Evolutionary conservation across 306 rosid species (phyloP), one percentile per base, ranked within the genome.

Genomic region (Vigna nakashimae): DNA sequence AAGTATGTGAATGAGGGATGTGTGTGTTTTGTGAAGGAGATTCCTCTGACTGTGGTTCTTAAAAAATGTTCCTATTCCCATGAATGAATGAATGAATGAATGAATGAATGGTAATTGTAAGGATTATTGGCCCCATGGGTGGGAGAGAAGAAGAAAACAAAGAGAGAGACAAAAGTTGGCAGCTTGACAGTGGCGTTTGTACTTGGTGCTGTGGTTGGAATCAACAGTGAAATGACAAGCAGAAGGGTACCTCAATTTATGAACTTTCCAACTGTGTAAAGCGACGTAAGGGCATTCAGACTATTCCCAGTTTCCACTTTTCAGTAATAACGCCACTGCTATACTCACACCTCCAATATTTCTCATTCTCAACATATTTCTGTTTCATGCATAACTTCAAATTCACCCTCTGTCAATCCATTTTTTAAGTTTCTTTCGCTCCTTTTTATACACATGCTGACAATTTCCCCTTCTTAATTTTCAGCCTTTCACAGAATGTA

Each of bases 231-330:
- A 69, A 67, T 71, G 80, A 80, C 85, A 73, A 68, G 48, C n/a
- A 46, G 79, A 75, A 71, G 48, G 62, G 83, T 64, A 63, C 83
- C 56, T 30, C 66, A 24, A 69, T 26, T 78, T 56, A 56, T 62
- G 75, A 75, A 38, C 42, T 84, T 70, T 76, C 79, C 82, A 75
- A 55, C 74, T 75, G 76, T 65, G 28, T 67, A 78, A 57, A 82
- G 85, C 53, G 66, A 82, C 80, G 6, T 52, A 59, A 48, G 68
- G 66, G 71, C 26, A 74, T 24, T 22, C 45, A 43, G 43, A 45
- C 50, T 59, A 69, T 59, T 59, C 76, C 30, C 84, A 36, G 55
- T 65, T 57, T 73, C 75, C 84, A 80, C 75, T 80, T 56, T 74
- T 66, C 28, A 60, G 15, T 62, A 15, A 45, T 49, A 70, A 32